phyloP scores from a whole-genome alignment of 768 basidiomycete species.

The Termitomyces sp. region DNA sequence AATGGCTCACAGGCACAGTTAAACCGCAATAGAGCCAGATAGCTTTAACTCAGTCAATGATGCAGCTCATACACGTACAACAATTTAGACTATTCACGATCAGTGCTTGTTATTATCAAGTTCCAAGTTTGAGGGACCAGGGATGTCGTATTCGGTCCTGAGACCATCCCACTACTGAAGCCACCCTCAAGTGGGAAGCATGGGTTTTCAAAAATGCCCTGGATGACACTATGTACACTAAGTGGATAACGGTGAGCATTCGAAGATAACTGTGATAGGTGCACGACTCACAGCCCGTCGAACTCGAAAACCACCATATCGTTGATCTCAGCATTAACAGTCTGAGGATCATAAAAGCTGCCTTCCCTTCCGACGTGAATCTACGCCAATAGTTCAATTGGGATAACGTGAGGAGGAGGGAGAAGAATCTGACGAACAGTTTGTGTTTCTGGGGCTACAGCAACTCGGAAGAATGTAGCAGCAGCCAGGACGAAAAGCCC shows the following conservation, averaged over 20 bases:
- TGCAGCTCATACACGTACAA: neutral
- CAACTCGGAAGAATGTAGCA: constrained; percentile 2
- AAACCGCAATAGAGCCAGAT: constrained; percentile 39
- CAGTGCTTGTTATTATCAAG: constrained; percentile 31
- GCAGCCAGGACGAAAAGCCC: neutral
- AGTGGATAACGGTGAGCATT: neutral
- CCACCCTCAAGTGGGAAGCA: constrained; percentile 37
- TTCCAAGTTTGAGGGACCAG: constrained; percentile 27
- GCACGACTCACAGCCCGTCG: constrained; percentile 29
- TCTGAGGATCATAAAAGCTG: constrained; percentile 36
- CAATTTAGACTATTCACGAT: constrained; percentile 20
- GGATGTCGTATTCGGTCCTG: constrained; percentile 18
- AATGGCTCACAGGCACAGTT: constrained; percentile 33
- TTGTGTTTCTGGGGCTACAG: constrained; percentile 10
- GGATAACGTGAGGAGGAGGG: neutral
- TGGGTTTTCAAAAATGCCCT: constrained; percentile 32
- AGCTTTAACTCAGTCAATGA: constrained; percentile 13
- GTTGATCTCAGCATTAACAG: constrained; percentile 26
- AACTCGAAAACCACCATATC: constrained; percentile 39
- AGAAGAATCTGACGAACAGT: constrained; percentile 7
- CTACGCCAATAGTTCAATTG: constrained; percentile 17
- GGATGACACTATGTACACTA: constrained; percentile 39
- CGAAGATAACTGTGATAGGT: neutral
- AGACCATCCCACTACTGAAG: constrained; percentile 35
- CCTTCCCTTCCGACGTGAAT: constrained; percentile 37